Evolutionary conservation across 1,284 basidiomycete genomes (phyloP).

Genomic region (Rhodotorula sp.): DNA sequence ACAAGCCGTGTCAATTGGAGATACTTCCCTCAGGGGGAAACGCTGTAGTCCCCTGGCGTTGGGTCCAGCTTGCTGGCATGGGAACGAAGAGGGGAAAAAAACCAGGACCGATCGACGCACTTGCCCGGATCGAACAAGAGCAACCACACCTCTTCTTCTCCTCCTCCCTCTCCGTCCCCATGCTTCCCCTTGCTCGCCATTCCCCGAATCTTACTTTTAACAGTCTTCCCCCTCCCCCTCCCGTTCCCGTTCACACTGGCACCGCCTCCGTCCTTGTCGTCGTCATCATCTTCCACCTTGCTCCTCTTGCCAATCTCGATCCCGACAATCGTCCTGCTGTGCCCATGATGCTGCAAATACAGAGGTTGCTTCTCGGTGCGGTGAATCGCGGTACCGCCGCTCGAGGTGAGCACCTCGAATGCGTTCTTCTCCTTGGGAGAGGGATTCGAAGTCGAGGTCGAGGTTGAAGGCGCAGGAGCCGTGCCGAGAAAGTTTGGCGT

Average conservation of each 20-base stretch:
- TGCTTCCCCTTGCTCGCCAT: not conserved
- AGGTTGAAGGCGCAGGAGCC: not conserved
- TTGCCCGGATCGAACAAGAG: conserved; percentile 45
- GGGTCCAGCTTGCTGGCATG: too few species aligned
- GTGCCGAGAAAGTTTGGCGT: not conserved
- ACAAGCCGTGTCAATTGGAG: not conserved
- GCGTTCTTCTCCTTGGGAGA: not conserved
- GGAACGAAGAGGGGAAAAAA: not conserved
- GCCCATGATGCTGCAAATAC: conserved; percentile 46
- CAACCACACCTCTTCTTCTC: conserved; percentile 30
- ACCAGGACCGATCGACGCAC: conserved; percentile 22
- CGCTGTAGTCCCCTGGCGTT: too few species aligned
- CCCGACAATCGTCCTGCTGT: conserved; percentile 44
- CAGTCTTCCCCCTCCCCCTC: not conserved
- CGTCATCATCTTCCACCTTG: not conserved
- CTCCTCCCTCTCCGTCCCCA: not conserved
- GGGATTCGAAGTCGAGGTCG: not conserved
- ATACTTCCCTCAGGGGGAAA: not conserved
- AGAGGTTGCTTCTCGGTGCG: conserved; percentile 34
- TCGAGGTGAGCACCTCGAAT: not conserved
- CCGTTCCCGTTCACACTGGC: too few species aligned
- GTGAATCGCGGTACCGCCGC: not conserved
- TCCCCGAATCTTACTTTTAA: not conserved
- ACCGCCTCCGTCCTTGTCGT: too few species aligned
- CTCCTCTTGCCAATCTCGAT: conserved; percentile 36